Evolutionary conservation across 2,329 filamentous ascomycete species (phyloP).

Genomic region (Lojkania enalia): DNA sequence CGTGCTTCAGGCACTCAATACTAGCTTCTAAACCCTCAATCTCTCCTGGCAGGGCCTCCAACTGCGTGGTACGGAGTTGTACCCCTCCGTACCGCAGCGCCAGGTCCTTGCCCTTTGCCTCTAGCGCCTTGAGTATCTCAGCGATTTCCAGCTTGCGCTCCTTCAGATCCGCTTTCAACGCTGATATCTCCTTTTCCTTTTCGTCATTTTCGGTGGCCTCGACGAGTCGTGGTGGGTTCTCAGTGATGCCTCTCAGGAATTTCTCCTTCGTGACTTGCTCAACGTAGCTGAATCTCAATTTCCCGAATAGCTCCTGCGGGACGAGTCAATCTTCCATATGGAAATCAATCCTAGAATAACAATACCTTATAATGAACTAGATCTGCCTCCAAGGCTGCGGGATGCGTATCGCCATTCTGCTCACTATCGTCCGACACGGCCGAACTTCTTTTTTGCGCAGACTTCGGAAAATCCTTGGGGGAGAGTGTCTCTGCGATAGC

Average conservation of each 20-base stretch:
- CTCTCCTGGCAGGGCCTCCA: slow-evolving; percentile 55
- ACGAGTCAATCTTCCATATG: slow-evolving; percentile 3
- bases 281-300: slow-evolving; percentile 94
- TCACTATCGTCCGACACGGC: slow-evolving; percentile 71
- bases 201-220: slow-evolving; percentile 73
- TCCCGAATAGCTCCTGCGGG: slow-evolving; percentile 84
- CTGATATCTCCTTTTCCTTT: slow-evolving; percentile 61
- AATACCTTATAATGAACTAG: slow-evolving; percentile 78
- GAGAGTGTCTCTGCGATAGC: slow-evolving; percentile 76
- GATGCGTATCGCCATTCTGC: slow-evolving; percentile 66
- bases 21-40: slow-evolving; percentile 57
- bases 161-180: slow-evolving; percentile 75
- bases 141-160: slow-evolving; percentile 78
- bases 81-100: slow-evolving; percentile 60
- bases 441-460: slow-evolving; percentile 46
- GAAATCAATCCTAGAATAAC: slow-evolving; percentile 4
- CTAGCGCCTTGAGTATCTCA: slow-evolving; percentile 72
- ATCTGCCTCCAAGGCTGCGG: slow-evolving; percentile 79
- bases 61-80: slow-evolving; percentile 55
- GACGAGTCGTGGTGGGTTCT: slow-evolving; percentile 84
- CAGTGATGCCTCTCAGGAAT: slow-evolving; percentile 89
- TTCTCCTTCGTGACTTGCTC: slow-evolving; percentile 99
- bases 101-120: slow-evolving; percentile 64
- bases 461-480: slow-evolving; percentile 51
- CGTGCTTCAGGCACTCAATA: slow-evolving; percentile 51